A percentile compares a stretch with the other conserved stretches of the same genome.
Conservation (phyloP, 2,329 filamentous ascomycete species). For the Cladosporium velox region DNA sequence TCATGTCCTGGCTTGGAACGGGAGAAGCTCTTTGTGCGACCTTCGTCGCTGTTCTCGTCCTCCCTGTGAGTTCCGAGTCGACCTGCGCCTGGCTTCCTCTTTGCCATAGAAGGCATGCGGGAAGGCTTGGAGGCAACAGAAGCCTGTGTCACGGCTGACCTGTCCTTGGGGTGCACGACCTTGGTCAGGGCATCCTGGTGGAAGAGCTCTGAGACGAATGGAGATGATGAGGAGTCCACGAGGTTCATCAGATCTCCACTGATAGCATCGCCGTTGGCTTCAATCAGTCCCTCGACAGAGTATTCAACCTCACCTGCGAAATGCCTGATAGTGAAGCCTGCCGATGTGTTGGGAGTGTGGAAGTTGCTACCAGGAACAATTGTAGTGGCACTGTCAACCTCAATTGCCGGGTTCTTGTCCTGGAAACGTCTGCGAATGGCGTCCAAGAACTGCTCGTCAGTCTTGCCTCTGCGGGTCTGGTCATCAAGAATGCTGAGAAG, state of each 20-base stretch:
- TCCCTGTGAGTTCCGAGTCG: conserved; percentile 47
- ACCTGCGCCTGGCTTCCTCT: conserved; percentile 65
- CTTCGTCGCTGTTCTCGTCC: conserved; percentile 47
- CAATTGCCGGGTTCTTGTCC: conserved; percentile 88
- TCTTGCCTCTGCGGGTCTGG: conserved; percentile 85
- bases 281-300: conserved; percentile 78
- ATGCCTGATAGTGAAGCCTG: conserved; percentile 87
- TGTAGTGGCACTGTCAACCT: conserved; percentile 72
- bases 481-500: conserved; percentile 93
- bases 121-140: conserved; percentile 94
- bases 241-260: conserved; percentile 95
- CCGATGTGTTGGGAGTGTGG: conserved; percentile 74
- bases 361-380: conserved; percentile 88
- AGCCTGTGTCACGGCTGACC: conserved; percentile 88
- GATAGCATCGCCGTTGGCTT: conserved; percentile 95
- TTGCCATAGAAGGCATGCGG: conserved; percentile 88
- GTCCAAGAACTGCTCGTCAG: conserved; percentile 86
- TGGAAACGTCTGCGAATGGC: conserved; percentile 91
- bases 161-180: conserved; percentile 89
- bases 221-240: conserved; percentile 81
- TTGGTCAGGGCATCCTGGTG: conserved; percentile 95
- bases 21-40: conserved; percentile 41
- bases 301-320: conserved; percentile 98
- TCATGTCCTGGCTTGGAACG: conserved; percentile 42
- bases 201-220: conserved; percentile 87